A percentile compares a stretch with the other conserved stretches of the same genome.
phyloP scores from a whole-genome alignment of 345 rosid genomes.

The Murraya koenigii region DNA sequence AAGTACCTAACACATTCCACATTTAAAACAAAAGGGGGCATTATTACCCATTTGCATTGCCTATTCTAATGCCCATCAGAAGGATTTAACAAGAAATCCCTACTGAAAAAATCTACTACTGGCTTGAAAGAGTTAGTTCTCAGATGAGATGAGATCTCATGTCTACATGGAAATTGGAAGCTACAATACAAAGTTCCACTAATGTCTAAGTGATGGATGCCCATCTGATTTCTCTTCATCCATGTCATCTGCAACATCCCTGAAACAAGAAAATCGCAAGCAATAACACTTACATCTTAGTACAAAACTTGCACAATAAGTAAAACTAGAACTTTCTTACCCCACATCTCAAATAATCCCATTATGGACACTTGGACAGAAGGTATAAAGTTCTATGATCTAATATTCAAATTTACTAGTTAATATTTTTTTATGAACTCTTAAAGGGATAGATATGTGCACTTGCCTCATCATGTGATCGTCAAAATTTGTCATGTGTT shows the following conservation, averaged over 20 bases:
- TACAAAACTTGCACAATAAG: background rate
- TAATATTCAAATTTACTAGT: background rate
- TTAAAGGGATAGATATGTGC: background rate
- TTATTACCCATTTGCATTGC: background rate
- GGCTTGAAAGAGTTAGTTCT: background rate
- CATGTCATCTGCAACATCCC: slow-evolving; percentile 46
- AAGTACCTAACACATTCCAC: background rate
- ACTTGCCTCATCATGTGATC: slow-evolving; percentile 44
- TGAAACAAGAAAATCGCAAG: slow-evolving; percentile 9
- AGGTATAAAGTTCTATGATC: background rate
- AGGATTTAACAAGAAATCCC: slow-evolving; percentile 9
- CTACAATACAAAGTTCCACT: background rate
- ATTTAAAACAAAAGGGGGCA: background rate
- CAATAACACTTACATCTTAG: background rate
- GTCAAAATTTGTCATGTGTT: slow-evolving; percentile 28
- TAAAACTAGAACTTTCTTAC: background rate
- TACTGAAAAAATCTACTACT: background rate
- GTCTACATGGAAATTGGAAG: slow-evolving; percentile 1
- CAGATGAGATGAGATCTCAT: background rate
- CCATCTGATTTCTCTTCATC: slow-evolving; percentile 40
- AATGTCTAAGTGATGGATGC: slow-evolving; percentile 30
- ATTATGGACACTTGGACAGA: background rate
- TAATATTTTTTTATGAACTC: background rate
- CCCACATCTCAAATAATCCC: background rate
- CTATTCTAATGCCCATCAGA: slow-evolving; percentile 19